Evolutionary conservation across 768 basidiomycete genomes (phyloP).

Genomic region (Pulveroboletus sp.): DNA sequence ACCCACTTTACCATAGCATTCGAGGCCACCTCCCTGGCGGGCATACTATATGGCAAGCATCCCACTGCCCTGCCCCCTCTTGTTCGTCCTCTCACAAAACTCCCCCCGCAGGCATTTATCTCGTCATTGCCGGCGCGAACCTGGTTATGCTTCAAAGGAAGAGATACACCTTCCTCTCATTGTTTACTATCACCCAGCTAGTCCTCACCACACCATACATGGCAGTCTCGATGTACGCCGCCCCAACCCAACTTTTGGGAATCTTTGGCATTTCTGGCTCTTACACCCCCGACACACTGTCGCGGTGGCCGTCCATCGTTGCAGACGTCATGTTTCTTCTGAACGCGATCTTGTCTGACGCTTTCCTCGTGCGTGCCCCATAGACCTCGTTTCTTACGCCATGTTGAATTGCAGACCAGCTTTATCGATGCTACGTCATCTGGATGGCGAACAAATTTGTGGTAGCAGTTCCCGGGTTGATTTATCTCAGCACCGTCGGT

Average conservation of each 20-base stretch:
- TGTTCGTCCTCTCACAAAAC: not conserved
- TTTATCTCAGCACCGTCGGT: slow-evolving; percentile 18
- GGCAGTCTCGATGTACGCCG: slow-evolving; percentile 16
- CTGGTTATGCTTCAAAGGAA: slow-evolving; percentile 13
- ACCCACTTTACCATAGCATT: slow-evolving; percentile 19
- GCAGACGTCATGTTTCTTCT: slow-evolving; percentile 9
- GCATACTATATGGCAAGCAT: slow-evolving; percentile 16
- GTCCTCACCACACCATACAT: slow-evolving; percentile 17
- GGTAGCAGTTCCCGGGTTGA: not conserved
- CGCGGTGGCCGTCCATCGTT: slow-evolving; percentile 15
- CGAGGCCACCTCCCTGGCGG: slow-evolving; percentile 18
- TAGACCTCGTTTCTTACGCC: too few species aligned
- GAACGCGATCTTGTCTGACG: slow-evolving; percentile 22
- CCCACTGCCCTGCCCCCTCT: too few species aligned
- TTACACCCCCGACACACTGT: slow-evolving; percentile 7
- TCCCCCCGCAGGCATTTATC: slow-evolving; percentile 9
- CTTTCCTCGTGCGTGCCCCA: slow-evolving; percentile 17
- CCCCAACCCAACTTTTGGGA: slow-evolving; percentile 8
- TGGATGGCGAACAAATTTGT: slow-evolving; percentile 7
- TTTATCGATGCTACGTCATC: slow-evolving; percentile 23
- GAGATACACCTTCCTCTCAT: slow-evolving; percentile 14
- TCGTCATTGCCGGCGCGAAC: slow-evolving; percentile 10
- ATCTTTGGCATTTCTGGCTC: slow-evolving; percentile 9
- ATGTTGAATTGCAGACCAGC: slow-evolving; percentile 1
- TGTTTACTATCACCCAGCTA: slow-evolving; percentile 13